Evolutionary conservation across 805 yeast genomes (phyloP), one percentile per base, ranked within the genome.

Genomic region (Clavispora asparagi): DNA sequence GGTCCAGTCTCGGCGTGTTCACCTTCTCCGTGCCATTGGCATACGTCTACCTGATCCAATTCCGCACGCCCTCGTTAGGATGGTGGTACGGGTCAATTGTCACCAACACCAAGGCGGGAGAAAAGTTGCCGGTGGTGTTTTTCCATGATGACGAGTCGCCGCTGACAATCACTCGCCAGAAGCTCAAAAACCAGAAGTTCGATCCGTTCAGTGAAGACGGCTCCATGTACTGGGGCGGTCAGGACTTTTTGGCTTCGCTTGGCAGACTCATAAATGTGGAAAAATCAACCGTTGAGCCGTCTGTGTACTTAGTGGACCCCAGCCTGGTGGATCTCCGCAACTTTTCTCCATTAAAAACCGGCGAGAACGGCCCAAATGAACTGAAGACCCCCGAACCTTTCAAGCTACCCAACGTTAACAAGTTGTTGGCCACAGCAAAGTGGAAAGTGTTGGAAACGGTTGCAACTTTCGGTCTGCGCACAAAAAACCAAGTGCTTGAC

Each of bases 21-120:
- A 81, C 91, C 6, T 90, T 90, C 65, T 78, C 85, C 4, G 61
- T 84, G 17, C 76, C 81, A 14, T 61, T 87, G 27, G 60, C 77
- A 32, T 76, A 75, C 48, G 60, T 92, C 6, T 92, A 82, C 62
- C 86, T 96, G 25, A 73, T 94, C 36, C 96, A 91, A 62, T 78
- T 85, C 11, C 75, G 97, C 44, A 83, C 83, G 2, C 97, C 97
- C 6, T 82, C 90, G 2, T 69, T 81, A 13, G 95, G 91, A 1
- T 83, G 90, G 81, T 92, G 97, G 97, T 81, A 78, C 66, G 99
- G 99, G 0, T 87, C 96, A 0, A 68, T 92, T 13, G 70, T 89
- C 1, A 64, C 94, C 27, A 84, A 88, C 63, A 79, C 92, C 1
- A 78, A 78, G 52, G 68, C 79, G 68, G 80, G 80, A 8, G 85